phyloP scores from a whole-genome alignment of 2,329 filamentous ascomycete species.

The Pezicula carpinea region DNA sequence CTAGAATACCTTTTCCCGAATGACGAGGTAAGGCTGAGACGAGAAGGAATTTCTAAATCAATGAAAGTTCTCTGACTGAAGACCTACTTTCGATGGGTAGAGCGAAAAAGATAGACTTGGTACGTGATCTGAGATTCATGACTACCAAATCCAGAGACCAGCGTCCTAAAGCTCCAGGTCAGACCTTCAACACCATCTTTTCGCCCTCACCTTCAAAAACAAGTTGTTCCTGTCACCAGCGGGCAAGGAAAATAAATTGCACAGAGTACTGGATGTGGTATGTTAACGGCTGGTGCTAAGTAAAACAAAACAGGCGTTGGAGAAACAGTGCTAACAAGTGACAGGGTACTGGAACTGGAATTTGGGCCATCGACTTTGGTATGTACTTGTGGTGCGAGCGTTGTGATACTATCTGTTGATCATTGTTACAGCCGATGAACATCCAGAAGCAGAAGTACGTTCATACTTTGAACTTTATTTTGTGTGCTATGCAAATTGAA shows the following conservation, averaged over 20 bases:
- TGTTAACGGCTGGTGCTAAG: not conserved
- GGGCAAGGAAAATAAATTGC: not conserved
- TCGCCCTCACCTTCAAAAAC: not conserved
- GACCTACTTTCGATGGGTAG: no score
- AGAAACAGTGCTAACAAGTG: not conserved
- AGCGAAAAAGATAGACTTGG: not conserved
- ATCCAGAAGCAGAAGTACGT: constrained; percentile 14
- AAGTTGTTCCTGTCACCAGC: not conserved
- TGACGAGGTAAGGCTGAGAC: constrained; percentile 3
- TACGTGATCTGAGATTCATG: not conserved
- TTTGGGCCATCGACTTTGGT: constrained; percentile 9
- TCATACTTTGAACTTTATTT: no score
- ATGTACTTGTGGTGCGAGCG: not conserved
- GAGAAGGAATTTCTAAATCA: no score
- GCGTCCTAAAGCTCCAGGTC: not conserved
- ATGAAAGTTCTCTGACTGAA: no score
- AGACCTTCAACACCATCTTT: constrained; percentile 6
- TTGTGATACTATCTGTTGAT: no score
- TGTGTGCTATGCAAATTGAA: no score
- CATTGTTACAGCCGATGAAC: not conserved
- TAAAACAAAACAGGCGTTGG: not conserved
- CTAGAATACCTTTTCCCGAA: constrained; percentile 5
- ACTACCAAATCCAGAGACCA: no score
- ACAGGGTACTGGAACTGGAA: constrained; percentile 5
- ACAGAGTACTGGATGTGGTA: constrained; percentile 3